Evolutionary conservation across 768 basidiomycete genomes (phyloP).

Genomic region (Suillus discolor): DNA sequence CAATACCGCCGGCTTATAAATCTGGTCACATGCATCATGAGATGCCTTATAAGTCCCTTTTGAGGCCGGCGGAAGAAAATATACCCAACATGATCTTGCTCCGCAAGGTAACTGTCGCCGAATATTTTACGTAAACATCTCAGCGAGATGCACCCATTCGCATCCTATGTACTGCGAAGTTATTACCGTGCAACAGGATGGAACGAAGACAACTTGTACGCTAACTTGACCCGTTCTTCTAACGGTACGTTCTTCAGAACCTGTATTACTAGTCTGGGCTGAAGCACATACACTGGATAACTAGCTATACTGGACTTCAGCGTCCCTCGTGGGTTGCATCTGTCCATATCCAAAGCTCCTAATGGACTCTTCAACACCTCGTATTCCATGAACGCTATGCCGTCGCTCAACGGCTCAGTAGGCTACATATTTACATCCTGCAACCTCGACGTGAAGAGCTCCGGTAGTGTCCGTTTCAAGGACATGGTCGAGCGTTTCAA

Average conservation of each 20-base stretch:
- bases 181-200: constrained; percentile 95
- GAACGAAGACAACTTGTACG: constrained; percentile 95
- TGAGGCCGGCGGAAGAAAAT: not conserved
- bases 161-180: constrained; percentile 83
- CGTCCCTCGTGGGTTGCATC: constrained; percentile 78
- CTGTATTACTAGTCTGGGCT: constrained; percentile 9
- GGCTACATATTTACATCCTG: constrained; percentile 94
- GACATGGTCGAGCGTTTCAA: constrained; percentile 89
- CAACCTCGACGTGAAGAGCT: constrained; percentile 70
- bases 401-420: constrained; percentile 88
- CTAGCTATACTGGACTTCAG: constrained; percentile 90
- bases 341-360: constrained; percentile 85
- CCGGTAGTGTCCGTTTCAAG: constrained; percentile 77
- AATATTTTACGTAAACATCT: too few relatives aligned
- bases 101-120: too few relatives aligned
- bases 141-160: constrained; percentile 88
- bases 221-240: constrained; percentile 87
- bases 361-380: constrained; percentile 88
- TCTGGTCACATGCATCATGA: not conserved
- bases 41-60: not conserved
- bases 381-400: constrained; percentile 91
- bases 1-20: not conserved
- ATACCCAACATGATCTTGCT: too few relatives aligned
- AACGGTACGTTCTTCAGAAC: constrained; percentile 54
- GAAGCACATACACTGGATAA: constrained; percentile 5